A percentile compares a stretch with the other conserved stretches of the same genome.
Conservation (phyloP, 805 yeast species). For the Pichia paraexigua region DNA sequence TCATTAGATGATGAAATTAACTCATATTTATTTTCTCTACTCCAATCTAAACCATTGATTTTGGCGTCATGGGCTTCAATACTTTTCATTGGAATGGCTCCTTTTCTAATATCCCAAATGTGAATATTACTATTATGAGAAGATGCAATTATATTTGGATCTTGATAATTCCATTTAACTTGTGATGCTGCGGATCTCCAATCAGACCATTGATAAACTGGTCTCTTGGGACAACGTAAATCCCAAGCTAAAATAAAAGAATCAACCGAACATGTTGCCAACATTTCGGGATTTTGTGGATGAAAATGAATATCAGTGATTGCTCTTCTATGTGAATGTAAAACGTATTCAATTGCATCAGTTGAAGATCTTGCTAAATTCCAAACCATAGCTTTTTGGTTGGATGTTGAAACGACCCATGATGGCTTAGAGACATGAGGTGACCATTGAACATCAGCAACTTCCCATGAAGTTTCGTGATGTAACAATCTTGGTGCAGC, state of each 20-base stretch:
- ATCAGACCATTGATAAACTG: constrained; percentile 77
- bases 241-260: constrained; percentile 89
- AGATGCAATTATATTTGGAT: constrained; percentile 73
- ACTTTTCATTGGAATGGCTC: constrained; percentile 62
- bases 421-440: constrained; percentile 79
- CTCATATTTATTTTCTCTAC: constrained; percentile 47
- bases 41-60: constrained; percentile 84
- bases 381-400: constrained; percentile 95
- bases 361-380: constrained; percentile 58
- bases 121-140: constrained; percentile 75
- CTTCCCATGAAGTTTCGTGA: constrained; percentile 94
- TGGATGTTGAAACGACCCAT: constrained; percentile 91
- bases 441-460: constrained; percentile 98
- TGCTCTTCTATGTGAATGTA: constrained; percentile 88
- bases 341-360: constrained; percentile 74
- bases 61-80: constrained; percentile 76
- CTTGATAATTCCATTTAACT: constrained; percentile 82
- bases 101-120: constrained; percentile 85
- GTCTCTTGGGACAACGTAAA: constrained; percentile 67
- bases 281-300: constrained; percentile 72
- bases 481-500: constrained; percentile 91
- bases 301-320: constrained; percentile 94
- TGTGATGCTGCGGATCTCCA: constrained; percentile 95
- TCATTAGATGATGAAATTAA: constrained; percentile 85
- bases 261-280: constrained; percentile 93